A percentile compares a stretch with the other conserved stretches of the same genome.
Conservation (phyloP, 2,329 filamentous ascomycete species). For the Aspergillus sp. region DNA sequence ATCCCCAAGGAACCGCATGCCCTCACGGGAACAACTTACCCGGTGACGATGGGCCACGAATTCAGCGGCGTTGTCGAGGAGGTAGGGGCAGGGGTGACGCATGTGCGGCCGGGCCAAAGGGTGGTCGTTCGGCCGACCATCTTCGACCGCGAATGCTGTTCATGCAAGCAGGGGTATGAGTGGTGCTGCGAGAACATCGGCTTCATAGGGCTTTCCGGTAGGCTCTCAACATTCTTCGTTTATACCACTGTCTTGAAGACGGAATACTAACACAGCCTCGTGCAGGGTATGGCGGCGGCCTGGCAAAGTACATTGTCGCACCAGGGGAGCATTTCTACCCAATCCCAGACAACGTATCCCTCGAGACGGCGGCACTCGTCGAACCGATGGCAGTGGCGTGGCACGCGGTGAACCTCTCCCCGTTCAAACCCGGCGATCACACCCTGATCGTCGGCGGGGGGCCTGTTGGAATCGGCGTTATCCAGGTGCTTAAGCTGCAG, state of each 20-base stretch:
- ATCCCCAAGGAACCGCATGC: constrained; percentile 55
- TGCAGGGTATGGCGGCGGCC: constrained; percentile 28
- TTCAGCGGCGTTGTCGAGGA: constrained; percentile 61
- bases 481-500: constrained; percentile 57
- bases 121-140: constrained; percentile 59
- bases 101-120: constrained; percentile 43
- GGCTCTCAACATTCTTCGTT: not conserved
- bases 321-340: constrained; percentile 25
- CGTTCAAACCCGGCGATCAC: constrained; percentile 46
- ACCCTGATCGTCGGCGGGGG: constrained; percentile 61
- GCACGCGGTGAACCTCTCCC: constrained; percentile 58
- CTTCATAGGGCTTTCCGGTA: constrained; percentile 52
- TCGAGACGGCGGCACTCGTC: constrained; percentile 55
- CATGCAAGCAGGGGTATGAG: constrained; percentile 57
- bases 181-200: constrained; percentile 60
- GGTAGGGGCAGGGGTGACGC: constrained; percentile 51
- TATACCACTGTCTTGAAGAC: not conserved
- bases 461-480: constrained; percentile 61
- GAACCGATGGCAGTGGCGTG: constrained; percentile 65
- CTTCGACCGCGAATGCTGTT: constrained; percentile 22
- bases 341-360: constrained; percentile 28
- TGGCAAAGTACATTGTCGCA: constrained; percentile 26
- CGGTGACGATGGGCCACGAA: constrained; percentile 64
- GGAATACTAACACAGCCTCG: not conserved
- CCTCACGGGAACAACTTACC: constrained; percentile 56